Conservation (phyloP, 768 basidiomycete genomes). For the Lentinula sp. region DNA sequence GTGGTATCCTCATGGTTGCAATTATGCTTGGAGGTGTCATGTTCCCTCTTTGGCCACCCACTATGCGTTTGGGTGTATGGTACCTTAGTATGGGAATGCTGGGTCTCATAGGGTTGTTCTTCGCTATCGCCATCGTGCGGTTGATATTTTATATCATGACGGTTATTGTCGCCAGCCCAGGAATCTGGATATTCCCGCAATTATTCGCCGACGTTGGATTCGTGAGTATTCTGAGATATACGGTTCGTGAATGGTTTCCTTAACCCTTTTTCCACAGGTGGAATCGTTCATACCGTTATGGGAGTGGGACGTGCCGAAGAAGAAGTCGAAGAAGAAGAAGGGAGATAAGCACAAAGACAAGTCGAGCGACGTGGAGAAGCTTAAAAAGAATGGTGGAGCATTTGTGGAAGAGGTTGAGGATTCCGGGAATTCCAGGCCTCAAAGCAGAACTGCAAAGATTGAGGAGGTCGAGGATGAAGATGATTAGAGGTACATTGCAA, state of each 20-base stretch:
- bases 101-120: conserved; percentile 84
- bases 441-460: conserved; percentile 35
- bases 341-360: conserved; percentile 43
- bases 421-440: conserved; percentile 34
- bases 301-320: conserved; percentile 90
- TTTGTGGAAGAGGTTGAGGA: conserved; percentile 40
- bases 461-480: conserved; percentile 45
- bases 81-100: conserved; percentile 88
- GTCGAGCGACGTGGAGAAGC: conserved; percentile 29
- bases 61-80: conserved; percentile 91
- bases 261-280: conserved; percentile 45
- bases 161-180: conserved; percentile 77
- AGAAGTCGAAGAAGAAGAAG: conserved; percentile 63
- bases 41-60: conserved; percentile 98
- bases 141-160: conserved; percentile 93
- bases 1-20: conserved; percentile 85
- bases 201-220: conserved; percentile 98
- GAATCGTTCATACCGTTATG: conserved; percentile 96
- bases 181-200: conserved; percentile 99
- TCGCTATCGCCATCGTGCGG: conserved; percentile 84
- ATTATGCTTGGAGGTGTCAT: conserved; percentile 96
- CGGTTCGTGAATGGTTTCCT: neutral
- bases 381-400: conserved; percentile 25
- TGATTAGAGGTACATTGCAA: conserved; percentile 12
- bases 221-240: conserved; percentile 46